These are phyloP conservation scores for Jaenimonas drosophilae DNA, from an alignment of 208 protist genomes.

Conservation along the genomic window DNA sequence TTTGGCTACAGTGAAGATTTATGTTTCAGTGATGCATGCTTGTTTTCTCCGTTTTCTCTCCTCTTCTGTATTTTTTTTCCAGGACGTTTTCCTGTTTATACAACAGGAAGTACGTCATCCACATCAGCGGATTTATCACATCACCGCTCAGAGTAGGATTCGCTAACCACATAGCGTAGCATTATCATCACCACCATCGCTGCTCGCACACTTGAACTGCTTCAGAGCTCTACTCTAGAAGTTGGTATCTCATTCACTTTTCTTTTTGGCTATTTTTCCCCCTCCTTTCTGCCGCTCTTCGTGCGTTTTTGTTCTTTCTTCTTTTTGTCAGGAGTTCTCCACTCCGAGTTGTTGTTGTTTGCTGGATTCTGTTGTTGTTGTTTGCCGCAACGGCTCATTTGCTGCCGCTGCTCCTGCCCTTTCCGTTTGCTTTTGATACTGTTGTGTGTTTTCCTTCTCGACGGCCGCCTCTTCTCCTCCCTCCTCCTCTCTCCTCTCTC, in stretches of 20 bases:
- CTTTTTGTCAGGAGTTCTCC: neutral
- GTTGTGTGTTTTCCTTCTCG: neutral
- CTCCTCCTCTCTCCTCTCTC: no score
- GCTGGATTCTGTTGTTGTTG: neutral
- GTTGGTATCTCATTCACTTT: neutral
- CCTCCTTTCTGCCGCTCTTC: neutral
- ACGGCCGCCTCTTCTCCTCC: neutral
- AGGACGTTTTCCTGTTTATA: no score
- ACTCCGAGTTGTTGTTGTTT: neutral
- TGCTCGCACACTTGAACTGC: no score
- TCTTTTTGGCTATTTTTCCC: neutral
- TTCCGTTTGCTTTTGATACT: slow-evolving; percentile 1
- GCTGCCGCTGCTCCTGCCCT: neutral
- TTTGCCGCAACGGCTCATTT: no score
- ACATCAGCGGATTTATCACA: no score
- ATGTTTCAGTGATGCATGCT: neutral
- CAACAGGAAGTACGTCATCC: no score
- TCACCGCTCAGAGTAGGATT: no score
- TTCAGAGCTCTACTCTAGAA: neutral
- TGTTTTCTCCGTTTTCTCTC: no score
- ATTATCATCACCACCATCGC: no score
- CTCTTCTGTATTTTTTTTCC: no score
- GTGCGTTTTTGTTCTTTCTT: neutral
- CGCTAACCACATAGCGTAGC: no score
- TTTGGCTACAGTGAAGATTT: no score